These are phyloP conservation scores for Clonostachys rosea DNA, from an alignment of 2,329 filamentous ascomycete genomes.

Conservation along the genomic window DNA sequence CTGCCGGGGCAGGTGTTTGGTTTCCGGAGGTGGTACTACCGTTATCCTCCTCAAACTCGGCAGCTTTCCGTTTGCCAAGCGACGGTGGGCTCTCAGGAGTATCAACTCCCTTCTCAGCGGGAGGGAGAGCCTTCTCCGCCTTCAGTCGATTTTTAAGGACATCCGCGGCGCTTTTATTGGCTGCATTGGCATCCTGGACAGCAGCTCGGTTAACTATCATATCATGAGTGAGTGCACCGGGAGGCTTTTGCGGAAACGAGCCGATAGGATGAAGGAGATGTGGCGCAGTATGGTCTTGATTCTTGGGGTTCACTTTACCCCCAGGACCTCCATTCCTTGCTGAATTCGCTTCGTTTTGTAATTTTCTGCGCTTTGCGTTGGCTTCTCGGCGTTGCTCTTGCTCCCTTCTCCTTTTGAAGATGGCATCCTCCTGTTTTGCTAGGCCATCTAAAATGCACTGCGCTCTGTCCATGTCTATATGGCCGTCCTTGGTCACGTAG, in stretches of 20 bases:
- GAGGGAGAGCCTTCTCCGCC: constrained; percentile 13
- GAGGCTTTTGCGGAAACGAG: constrained; percentile 46
- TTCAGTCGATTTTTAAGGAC: constrained; percentile 79
- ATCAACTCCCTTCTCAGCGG: constrained; percentile 11
- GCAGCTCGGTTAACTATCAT: constrained; percentile 75
- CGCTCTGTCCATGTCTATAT: constrained; percentile 80
- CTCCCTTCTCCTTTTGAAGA: constrained; percentile 85
- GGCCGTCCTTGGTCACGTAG: constrained; percentile 92
- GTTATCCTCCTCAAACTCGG: constrained; percentile 52
- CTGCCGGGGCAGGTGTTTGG: constrained; percentile 37
- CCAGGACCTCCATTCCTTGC: constrained; percentile 15
- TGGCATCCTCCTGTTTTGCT: constrained; percentile 88
- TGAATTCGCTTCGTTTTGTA: constrained; percentile 52
- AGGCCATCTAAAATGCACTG: constrained; percentile 86
- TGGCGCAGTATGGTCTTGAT: constrained; percentile 24
- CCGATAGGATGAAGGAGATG: constrained; percentile 30
- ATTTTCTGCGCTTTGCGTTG: constrained; percentile 70
- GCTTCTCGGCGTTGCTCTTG: constrained; percentile 80
- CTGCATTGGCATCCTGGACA: constrained; percentile 65
- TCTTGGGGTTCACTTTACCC: constrained; percentile 17
- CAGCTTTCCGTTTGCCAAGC: constrained; percentile 73
- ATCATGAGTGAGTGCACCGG: constrained; percentile 71
- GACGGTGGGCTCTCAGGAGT: constrained; percentile 34
- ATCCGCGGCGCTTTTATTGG: constrained; percentile 93
- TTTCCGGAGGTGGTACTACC: constrained; percentile 48